These are phyloP conservation scores for Tetrapisispora iriomotensis DNA, from an alignment of 805 yeast species.

Conservation along the genomic window DNA sequence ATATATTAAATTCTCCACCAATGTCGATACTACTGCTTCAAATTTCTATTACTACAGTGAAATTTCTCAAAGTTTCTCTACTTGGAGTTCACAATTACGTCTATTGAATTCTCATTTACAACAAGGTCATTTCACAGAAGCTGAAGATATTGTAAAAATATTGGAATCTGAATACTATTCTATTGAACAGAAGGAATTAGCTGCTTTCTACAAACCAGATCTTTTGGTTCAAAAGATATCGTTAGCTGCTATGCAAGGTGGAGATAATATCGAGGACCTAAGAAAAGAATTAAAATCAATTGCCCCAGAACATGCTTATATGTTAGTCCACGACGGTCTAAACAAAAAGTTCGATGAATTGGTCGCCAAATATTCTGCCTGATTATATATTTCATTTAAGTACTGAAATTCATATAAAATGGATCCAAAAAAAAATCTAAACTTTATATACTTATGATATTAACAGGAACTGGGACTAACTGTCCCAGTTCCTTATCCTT, in stretches of 20 bases:
- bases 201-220: conserved; percentile 33
- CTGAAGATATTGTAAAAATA: conserved; percentile 50
- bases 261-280: conserved; percentile 34
- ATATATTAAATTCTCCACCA: conserved; percentile 43
- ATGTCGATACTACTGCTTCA: conserved; percentile 32
- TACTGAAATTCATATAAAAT: no score
- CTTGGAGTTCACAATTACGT: conserved; percentile 45
- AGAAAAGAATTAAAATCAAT: conserved; percentile 37
- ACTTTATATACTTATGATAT: no score
- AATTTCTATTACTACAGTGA: conserved; percentile 71
- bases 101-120: conserved; percentile 70
- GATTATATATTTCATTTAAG: no score
- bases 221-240: conserved; percentile 58
- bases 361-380: conserved; percentile 43
- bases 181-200: conserved; percentile 24
- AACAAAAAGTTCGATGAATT: conserved; percentile 57
- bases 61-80: conserved; percentile 43
- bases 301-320: conserved; percentile 48
- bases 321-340: conserved; percentile 53
- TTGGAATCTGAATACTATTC: conserved; percentile 35
- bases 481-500: no score
- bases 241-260: conserved; percentile 48
- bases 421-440: no score
- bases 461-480: no score
- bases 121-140: conserved; percentile 74